Percentiles rank a stretch among this genome's conserved stretches.
phyloP scores from a whole-genome alignment of 495 filamentous ascomycete genomes.

The Penicillium nucicola region DNA sequence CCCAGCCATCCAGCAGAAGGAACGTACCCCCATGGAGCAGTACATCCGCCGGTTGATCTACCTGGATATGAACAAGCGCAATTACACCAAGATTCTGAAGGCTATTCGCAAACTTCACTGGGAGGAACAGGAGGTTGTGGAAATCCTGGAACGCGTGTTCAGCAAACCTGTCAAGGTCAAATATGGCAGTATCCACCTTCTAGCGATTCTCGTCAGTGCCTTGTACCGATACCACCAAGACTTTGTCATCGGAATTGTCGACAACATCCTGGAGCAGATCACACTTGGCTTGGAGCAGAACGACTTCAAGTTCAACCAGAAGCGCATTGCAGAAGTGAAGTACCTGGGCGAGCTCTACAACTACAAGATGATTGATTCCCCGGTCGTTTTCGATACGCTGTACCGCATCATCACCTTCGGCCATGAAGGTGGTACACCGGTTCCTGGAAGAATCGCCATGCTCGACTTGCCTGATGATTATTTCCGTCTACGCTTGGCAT shows the following conservation, averaged over 20 bases:
- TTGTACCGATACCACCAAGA: conserved; percentile 88
- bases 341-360: conserved; percentile 97
- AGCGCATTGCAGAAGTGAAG: conserved; percentile 91
- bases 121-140: conserved; percentile 87
- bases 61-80: conserved; percentile 87
- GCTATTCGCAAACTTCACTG: conserved; percentile 94
- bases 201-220: conserved; percentile 86
- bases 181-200: conserved; percentile 92
- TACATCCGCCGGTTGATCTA: conserved; percentile 92
- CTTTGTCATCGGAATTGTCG: conserved; percentile 83
- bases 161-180: conserved; percentile 96
- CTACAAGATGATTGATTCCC: conserved; percentile 95
- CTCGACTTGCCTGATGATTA: conserved; percentile 92
- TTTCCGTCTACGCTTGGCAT: conserved; percentile 88
- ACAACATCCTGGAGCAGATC: conserved; percentile 86
- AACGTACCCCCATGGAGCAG: conserved; percentile 86
- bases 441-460: conserved; percentile 66
- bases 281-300: conserved; percentile 88
- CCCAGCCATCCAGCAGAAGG: conserved; percentile 92
- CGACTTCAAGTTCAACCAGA: conserved; percentile 97
- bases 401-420: conserved; percentile 93
- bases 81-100: conserved; percentile 88
- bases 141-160: conserved; percentile 85
- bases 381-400: conserved; percentile 90
- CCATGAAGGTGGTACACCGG: conserved; percentile 78